Conservation (phyloP, 345 rosid species). For the Eucalyptus polyanthemos region DNA sequence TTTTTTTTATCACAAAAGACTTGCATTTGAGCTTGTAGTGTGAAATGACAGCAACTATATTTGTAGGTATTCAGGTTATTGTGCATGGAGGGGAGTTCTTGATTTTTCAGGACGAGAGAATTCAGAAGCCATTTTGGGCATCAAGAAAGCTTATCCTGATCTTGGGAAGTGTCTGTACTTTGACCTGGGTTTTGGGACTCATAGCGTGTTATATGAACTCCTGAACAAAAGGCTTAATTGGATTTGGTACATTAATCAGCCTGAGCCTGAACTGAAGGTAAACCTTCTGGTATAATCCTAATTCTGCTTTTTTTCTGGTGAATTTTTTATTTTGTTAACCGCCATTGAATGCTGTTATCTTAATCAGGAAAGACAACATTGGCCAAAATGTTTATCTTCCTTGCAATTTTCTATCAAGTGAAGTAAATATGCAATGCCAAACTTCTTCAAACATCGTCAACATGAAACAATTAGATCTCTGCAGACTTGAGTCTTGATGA, state of each 20-base stretch:
- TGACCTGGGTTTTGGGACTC: constrained; percentile 32
- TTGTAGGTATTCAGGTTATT: constrained; percentile 69
- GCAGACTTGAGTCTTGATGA: background rate
- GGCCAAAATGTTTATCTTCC: background rate
- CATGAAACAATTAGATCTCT: background rate
- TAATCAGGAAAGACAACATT: background rate
- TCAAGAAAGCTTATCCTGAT: constrained; percentile 41
- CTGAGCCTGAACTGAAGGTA: constrained; percentile 61
- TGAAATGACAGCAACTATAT: background rate
- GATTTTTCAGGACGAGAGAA: constrained; percentile 45
- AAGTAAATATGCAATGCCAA: background rate
- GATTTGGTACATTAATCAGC: constrained; percentile 72
- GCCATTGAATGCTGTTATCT: background rate
- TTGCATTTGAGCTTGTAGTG: background rate
- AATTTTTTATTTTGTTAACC: background rate
- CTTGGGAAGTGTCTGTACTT: constrained; percentile 69
- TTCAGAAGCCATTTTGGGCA: constrained; percentile 27
- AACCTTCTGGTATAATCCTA: background rate
- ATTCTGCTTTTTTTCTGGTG: background rate
- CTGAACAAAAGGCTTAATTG: constrained; percentile 48
- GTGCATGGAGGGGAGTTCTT: constrained; percentile 80
- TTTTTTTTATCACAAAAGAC: background rate
- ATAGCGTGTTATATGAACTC: constrained; percentile 51
- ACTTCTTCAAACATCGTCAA: background rate
- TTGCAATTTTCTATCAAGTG: background rate